A percentile compares a stretch with the other conserved stretches of the same genome.
These are phyloP conservation scores for Brasenia schreberi DNA, from an alignment of 164 flowering plant genomes.

Conservation along the genomic window DNA sequence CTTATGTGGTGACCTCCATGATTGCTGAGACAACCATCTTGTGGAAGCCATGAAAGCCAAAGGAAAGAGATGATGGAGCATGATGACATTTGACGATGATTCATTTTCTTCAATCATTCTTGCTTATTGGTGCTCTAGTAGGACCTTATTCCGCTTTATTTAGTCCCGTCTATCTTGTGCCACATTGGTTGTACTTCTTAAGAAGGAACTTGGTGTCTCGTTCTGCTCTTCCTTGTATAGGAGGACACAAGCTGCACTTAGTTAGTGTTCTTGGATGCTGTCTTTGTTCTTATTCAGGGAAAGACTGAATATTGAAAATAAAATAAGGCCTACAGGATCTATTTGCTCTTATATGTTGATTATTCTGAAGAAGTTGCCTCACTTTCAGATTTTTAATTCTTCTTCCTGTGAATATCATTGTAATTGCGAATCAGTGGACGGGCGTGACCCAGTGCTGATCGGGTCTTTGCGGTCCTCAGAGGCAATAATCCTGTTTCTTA, in stretches of 20 bases:
- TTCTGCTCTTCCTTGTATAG: not conserved
- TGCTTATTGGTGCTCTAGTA: not conserved
- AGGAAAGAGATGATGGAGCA: not conserved
- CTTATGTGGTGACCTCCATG: slow-evolving; percentile 14
- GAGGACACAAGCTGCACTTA: not conserved
- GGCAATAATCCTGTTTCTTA: too few species aligned
- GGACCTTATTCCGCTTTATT: not conserved
- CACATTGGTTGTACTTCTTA: not conserved
- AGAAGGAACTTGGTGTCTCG: not conserved
- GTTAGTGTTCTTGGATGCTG: not conserved
- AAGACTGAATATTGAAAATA: too few species aligned
- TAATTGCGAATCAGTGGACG: too few species aligned
- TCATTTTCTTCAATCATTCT: not conserved
- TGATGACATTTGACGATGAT: not conserved
- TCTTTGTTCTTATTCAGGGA: not conserved
- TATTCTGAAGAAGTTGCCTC: too few species aligned
- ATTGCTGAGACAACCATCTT: slow-evolving; percentile 15
- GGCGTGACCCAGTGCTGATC: too few species aligned
- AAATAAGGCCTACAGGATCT: too few species aligned
- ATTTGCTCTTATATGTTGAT: too few species aligned
- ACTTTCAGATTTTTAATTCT: too few species aligned
- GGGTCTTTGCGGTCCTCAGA: too few species aligned
- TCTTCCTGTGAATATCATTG: too few species aligned
- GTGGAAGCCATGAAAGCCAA: slow-evolving; percentile 6
- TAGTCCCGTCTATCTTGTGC: not conserved